phyloP scores from a whole-genome alignment of 2,329 filamentous ascomycete genomes.

The Rutstroemia sp. region DNA sequence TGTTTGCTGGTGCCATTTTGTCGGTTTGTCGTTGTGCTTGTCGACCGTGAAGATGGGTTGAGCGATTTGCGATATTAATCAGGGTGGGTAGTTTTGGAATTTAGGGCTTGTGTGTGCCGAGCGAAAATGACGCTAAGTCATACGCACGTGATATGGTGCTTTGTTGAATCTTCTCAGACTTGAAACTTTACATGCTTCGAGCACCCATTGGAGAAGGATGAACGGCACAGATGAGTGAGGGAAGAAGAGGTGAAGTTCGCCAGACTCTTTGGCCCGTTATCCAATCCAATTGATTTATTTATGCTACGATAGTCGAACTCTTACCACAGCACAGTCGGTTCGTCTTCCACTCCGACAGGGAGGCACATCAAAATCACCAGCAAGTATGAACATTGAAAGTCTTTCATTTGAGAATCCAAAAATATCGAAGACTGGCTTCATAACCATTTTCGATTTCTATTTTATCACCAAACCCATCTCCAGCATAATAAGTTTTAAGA shows the following conservation, averaged over 20 bases:
- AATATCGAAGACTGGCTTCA: no score
- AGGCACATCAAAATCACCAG: no score
- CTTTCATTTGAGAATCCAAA: no score
- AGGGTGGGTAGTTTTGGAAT: slow-evolving; percentile 8
- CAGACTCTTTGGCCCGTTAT: no score
- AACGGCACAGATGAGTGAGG: no score
- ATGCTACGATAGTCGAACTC: no score
- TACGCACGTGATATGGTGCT: background rate
- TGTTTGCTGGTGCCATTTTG: slow-evolving; percentile 42
- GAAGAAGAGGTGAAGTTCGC: no score
- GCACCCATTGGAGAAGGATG: no score
- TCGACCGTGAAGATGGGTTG: slow-evolving; percentile 7
- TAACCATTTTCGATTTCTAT: background rate
- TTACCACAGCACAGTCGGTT: no score
- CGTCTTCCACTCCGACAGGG: no score
- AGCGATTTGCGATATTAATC: slow-evolving; percentile 1
- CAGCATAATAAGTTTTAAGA: background rate
- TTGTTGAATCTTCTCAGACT: background rate
- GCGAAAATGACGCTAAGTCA: slow-evolving; percentile 2
- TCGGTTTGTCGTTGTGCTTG: slow-evolving; percentile 10
- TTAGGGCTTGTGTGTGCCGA: slow-evolving; percentile 12
- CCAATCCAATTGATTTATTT: no score
- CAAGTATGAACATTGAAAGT: no score
- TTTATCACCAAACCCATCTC: background rate
- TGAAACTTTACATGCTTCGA: background rate